Conservation (phyloP, 2,329 filamentous ascomycete species). For the Xylaria sp. region DNA sequence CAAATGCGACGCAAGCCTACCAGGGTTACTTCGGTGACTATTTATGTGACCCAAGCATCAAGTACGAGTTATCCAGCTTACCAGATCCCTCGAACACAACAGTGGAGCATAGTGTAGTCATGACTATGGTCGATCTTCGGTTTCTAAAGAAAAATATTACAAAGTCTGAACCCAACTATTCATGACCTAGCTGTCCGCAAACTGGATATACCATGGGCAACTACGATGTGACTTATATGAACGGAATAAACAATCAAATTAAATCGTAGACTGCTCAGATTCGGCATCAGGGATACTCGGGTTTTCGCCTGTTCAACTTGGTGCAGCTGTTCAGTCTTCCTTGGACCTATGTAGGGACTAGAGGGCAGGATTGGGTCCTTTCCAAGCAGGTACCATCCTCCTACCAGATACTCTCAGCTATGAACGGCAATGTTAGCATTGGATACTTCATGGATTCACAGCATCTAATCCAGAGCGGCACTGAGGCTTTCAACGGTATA, state of each 20-base stretch:
- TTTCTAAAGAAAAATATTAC: neutral
- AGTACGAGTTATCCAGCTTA: conserved; percentile 14
- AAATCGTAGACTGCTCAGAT: conserved; percentile 20
- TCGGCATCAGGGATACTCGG: conserved; percentile 25
- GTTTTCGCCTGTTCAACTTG: conserved; percentile 27
- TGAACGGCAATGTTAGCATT: conserved; percentile 30
- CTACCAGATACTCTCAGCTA: conserved; percentile 32
- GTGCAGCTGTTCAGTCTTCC: conserved; percentile 29
- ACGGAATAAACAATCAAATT: conserved; percentile 10
- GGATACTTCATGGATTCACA: conserved; percentile 29
- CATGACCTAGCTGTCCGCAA: conserved; percentile 30
- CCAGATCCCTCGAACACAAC: conserved; percentile 28
- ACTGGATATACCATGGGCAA: conserved; percentile 25
- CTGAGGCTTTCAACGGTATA: conserved; percentile 29
- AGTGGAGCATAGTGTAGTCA: conserved; percentile 25
- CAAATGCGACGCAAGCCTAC: conserved; percentile 31
- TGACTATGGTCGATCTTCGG: conserved; percentile 32
- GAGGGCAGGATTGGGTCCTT: conserved; percentile 32
- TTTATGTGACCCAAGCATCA: conserved; percentile 25
- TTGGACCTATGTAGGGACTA: conserved; percentile 30
- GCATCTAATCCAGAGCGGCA: conserved; percentile 22
- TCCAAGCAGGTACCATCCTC: conserved; percentile 29
- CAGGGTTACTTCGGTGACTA: conserved; percentile 32
- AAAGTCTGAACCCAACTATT: neutral
- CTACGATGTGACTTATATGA: conserved; percentile 24